A percentile compares a stretch with the other conserved stretches of the same genome.
These are phyloP conservation scores for Xylaria curta DNA, from an alignment of 495 filamentous ascomycete genomes.

Conservation along the genomic window DNA sequence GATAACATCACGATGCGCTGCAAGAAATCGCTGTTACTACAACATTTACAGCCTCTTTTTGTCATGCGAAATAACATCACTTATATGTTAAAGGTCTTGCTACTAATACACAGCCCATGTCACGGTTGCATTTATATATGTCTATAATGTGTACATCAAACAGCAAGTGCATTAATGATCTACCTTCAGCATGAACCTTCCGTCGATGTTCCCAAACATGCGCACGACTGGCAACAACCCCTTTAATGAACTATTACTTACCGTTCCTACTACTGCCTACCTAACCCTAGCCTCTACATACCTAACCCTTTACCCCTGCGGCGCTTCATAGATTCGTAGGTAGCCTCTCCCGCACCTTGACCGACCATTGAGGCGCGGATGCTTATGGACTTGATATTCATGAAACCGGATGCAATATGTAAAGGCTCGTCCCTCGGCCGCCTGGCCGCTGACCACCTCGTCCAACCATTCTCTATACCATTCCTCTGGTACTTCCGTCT, in stretches of 20 bases:
- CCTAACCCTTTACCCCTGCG: neutral
- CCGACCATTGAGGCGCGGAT: constrained; percentile 19
- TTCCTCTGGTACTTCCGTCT: neutral
- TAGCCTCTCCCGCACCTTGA: neutral
- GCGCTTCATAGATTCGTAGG: neutral
- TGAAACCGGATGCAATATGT: constrained; percentile 28
- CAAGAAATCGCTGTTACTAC: neutral
- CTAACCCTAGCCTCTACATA: neutral
- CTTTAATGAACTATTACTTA: neutral
- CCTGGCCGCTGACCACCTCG: constrained; percentile 14
- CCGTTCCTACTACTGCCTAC: neutral
- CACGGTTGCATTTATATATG: neutral
- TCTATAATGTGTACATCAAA: neutral
- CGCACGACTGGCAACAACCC: constrained; percentile 9
- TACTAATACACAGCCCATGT: neutral
- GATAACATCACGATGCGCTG: neutral
- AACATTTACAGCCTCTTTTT: neutral
- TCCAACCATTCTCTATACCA: neutral
- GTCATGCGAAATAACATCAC: neutral
- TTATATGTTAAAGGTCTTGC: neutral
- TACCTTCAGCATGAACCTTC: constrained; percentile 21
- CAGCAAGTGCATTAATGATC: constrained; percentile 25
- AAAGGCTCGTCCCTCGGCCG: constrained; percentile 15
- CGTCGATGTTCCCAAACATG: constrained; percentile 6
- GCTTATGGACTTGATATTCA: neutral